Base-by-base conservation (phyloP, 2,329 filamentous ascomycete genomes). In the Graphilbum sp. region DNA sequence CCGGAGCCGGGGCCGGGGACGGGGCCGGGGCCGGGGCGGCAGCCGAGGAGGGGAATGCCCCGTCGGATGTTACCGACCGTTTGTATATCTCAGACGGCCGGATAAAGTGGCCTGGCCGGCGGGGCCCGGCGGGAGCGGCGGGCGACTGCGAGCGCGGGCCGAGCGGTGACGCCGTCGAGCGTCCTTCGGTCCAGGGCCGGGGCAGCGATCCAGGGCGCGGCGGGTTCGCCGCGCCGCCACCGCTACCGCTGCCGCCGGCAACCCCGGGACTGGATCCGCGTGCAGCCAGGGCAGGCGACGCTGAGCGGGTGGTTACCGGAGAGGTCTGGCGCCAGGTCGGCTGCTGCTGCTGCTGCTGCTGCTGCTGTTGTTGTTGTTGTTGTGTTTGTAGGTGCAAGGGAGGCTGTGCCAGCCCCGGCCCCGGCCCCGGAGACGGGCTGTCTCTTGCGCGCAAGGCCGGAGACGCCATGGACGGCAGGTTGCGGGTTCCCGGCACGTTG, bases 21-120 rank as follows among this genome's bases (percentile, higher is more conserved):
- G 16, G 23, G n/a, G 34, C 9, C 21, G n/a, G n/a, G 4, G 23
- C 13, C n/a, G 20, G 16, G 4, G 21, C 11, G 13, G 31, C 12
- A 6, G 5, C 12, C 13, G 9, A n/a, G 5, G 16, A 11, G 32
- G 4, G 27, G 15, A 6, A n/a, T 29, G 27, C 8, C 10, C 6
- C 33, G 27, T 41, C 42, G 11, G 32, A 29, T 3, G 23, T 11
- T 18, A 21, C 24, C 53, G 79, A 65, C 6, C 79, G 72, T 50
- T 71, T 78, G 53, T 88, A 87, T 32, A 87, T 78, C 46, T 92
- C 83, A 12, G 79, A 71, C 2, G 84, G 81, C 29, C 80, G 67
- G 40, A 85, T 66, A 46, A 88, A 76, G 0, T 75, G 68, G 17
- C 72, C 56, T 5, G 27, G 27, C 5, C 27, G 27, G 1, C 71